A percentile compares a stretch with the other conserved stretches of the same genome.
phyloP scores from a whole-genome alignment of 2,329 filamentous ascomycete genomes.

The Tolypocladium tundrense region DNA sequence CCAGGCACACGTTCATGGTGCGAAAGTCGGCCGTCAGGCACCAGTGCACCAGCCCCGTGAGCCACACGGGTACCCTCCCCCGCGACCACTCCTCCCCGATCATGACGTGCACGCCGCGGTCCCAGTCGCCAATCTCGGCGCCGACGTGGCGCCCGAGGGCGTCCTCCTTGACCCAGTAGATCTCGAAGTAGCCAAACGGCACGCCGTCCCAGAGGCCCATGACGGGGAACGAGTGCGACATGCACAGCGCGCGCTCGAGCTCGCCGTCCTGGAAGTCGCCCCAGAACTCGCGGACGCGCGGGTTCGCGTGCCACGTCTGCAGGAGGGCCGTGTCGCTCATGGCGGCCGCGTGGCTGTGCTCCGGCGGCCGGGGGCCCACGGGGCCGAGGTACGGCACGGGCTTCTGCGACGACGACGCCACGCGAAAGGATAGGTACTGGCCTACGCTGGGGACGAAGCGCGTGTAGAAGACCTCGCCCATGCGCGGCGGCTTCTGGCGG shows the following conservation, averaged over 20 bases:
- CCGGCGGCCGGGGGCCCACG: constrained; percentile 27
- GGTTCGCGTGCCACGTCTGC: constrained; percentile 79
- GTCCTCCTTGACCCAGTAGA: constrained; percentile 98
- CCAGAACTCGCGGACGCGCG: constrained; percentile 81
- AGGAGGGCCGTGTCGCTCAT: constrained; percentile 51
- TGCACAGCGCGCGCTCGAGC: constrained; percentile 53
- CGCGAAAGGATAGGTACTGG: constrained; percentile 82
- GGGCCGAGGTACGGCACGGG: constrained; percentile 57
- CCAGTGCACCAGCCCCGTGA: constrained; percentile 81
- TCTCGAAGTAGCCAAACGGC: constrained; percentile 93
- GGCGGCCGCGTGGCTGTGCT: constrained; percentile 28
- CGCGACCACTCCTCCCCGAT: constrained; percentile 89
- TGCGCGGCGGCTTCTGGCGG: constrained; percentile 76
- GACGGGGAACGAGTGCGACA: constrained; percentile 73
- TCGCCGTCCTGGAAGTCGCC: constrained; percentile 57
- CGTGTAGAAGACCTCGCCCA: constrained; percentile 86
- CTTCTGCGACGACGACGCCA: constrained; percentile 59
- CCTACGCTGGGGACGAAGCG: constrained; percentile 73
- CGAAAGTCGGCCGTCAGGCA: constrained; percentile 67
- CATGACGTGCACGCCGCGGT: constrained; percentile 79
- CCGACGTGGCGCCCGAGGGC: constrained; percentile 59
- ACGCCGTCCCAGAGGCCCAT: constrained; percentile 92
- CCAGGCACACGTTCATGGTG: constrained; percentile 74
- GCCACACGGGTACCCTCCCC: constrained; percentile 71
- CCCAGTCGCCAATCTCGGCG: constrained; percentile 62